Conservation (phyloP, 1,284 basidiomycete genomes). For the Puccinia horiana region DNA sequence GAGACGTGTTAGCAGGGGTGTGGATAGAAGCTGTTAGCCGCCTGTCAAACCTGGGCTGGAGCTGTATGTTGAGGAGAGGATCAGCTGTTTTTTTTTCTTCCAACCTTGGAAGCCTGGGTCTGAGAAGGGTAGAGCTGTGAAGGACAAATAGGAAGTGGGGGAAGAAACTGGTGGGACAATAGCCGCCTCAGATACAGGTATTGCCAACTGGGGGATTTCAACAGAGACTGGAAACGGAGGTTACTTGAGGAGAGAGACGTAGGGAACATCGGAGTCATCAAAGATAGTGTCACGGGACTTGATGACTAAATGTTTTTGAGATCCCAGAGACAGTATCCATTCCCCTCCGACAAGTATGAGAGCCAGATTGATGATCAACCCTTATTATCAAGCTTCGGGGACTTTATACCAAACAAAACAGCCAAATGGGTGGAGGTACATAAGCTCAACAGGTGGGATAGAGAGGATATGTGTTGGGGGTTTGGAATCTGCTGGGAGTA, state of each 20-base stretch:
- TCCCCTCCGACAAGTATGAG: slow-evolving; percentile 1
- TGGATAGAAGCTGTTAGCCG: slow-evolving; percentile 1
- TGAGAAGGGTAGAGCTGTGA: neutral
- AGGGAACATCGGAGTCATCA: neutral
- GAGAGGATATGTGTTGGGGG: neutral
- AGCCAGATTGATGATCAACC: neutral
- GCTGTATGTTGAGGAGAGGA: neutral
- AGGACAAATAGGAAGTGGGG: neutral
- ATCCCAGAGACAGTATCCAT: slow-evolving; percentile 28
- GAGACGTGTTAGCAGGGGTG: neutral
- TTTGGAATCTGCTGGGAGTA: neutral
- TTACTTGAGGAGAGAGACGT: neutral
- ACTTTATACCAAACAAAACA: slow-evolving; percentile 20
- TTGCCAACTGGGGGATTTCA: neutral
- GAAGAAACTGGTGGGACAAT: too few relatives aligned
- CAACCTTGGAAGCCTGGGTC: neutral
- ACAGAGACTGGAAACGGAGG: neutral
- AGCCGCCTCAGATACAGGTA: neutral
- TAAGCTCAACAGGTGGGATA: too few relatives aligned
- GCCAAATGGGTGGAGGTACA: slow-evolving; percentile 34
- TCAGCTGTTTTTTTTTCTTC: neutral
- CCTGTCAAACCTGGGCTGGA: neutral
- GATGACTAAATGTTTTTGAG: neutral
- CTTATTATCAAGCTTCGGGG: slow-evolving; percentile 16
- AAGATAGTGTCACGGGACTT: slow-evolving; percentile 25